These are phyloP conservation scores for Schizothecium vesticola DNA, from an alignment of 495 filamentous ascomycete genomes.

Conservation along the genomic window DNA sequence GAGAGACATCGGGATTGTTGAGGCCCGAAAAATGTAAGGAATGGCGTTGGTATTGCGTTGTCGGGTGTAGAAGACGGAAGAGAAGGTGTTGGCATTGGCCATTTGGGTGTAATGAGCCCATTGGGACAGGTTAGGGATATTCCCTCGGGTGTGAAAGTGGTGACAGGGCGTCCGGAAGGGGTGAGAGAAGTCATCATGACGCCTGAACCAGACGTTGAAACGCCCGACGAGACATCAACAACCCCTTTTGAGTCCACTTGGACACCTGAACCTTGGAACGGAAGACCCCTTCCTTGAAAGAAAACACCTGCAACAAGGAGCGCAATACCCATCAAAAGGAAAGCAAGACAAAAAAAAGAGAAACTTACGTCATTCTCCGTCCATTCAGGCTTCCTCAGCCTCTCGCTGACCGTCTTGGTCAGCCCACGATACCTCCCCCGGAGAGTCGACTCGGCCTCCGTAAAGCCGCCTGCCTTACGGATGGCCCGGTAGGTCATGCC, in stretches of 20 bases:
- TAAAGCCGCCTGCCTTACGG: constrained; percentile 56
- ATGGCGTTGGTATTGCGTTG: neutral
- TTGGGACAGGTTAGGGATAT: no score
- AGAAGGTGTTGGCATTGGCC: neutral
- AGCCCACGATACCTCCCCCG: constrained; percentile 73
- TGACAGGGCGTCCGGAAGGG: neutral
- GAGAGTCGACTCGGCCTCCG: constrained; percentile 81
- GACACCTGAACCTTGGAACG: neutral
- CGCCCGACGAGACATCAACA: no score
- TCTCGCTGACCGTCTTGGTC: constrained; percentile 67
- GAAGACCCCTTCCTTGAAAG: neutral
- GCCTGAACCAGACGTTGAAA: no score
- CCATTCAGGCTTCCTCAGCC: constrained; percentile 79
- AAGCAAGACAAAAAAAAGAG: neutral
- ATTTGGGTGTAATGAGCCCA: neutral
- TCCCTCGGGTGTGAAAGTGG: neutral
- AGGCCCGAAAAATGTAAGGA: neutral
- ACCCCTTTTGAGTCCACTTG: no score
- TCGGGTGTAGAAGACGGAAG: neutral
- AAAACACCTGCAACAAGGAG: neutral
- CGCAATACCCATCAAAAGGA: neutral
- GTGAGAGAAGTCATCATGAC: no score
- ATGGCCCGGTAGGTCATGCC: constrained; percentile 81
- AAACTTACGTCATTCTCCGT: constrained; percentile 64
- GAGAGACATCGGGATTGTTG: neutral